Base-by-base conservation (phyloP, 257 asterid genomes). In the Anisodus tanguticus region DNA sequence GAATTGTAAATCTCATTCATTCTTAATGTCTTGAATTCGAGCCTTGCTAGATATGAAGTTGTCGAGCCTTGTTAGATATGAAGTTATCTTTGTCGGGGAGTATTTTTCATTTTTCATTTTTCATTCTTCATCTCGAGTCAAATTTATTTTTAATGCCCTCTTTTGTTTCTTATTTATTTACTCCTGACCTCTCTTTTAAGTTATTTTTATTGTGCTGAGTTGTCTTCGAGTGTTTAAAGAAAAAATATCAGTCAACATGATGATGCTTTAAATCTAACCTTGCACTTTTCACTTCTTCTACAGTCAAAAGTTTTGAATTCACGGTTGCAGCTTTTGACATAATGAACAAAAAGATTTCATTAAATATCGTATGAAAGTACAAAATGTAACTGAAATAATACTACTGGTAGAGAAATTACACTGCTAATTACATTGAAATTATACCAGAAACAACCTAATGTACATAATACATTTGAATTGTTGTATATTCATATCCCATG, bases 401-500 rank as follows among this genome's bases (percentile, higher is more conserved):
- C 26, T 59, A 68, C 2, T 67, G 74, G 72, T 35, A 35, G 22
- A 69, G 22, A 17, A 16, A 69, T 10, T 13, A 31, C 4, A 59
- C 31, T 16, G 66, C 22, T 59, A 59, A 59, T 1, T 2, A 59
- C 47, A 77, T 8, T 77, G 31, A 77, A 77, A 9, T 31, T 13
- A 51, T 76, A 53, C 8, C 19, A 76, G 13, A 12, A 76, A 53
- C 81, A 77, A 15, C 26, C 22, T 77, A 77, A 77, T 53, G 82
- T 77, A 77, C 64, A 77, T 53, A 53, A 31, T 31, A 77, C 82
- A 77, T 77, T 53, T 54, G 47, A 77, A 51, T 77, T 31, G 59
- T 13, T 26, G 60, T 15, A 8, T 51, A 3, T 53, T 12, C 47
- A 51, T 26, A 76, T 22, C 81, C 41, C 81, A 51, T 76, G 62